Evolutionary conservation across 352 stramenopile genomes (phyloP).

Genomic region (Blastocystis sp.): DNA sequence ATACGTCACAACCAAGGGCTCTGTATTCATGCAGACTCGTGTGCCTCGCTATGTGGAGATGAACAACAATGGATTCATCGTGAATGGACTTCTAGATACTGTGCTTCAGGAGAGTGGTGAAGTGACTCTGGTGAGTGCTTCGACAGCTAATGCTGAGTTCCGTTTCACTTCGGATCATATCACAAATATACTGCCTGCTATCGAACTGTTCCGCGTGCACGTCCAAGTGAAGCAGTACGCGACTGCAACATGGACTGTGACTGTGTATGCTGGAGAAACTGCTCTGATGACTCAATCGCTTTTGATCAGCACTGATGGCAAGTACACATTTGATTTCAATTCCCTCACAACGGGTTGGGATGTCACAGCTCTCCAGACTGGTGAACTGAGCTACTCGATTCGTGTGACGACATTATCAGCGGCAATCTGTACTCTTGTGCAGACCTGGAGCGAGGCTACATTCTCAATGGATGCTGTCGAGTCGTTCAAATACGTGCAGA

Average conservation of each 20-base stretch:
- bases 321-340: constrained; percentile 1
- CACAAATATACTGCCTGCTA: not conserved
- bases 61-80: not conserved
- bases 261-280: not conserved
- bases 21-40: not conserved
- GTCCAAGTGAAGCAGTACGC: constrained; percentile 18
- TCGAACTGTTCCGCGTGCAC: constrained; percentile 1
- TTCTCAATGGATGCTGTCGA: not conserved
- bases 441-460: not conserved
- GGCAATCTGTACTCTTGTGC: constrained; percentile 1
- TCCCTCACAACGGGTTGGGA: not conserved
- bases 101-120: not conserved
- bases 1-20: constrained; percentile 15
- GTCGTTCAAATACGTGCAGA: constrained; percentile 38
- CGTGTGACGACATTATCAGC: not conserved
- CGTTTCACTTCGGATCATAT: not conserved
- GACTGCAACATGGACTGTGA: constrained; percentile 5
- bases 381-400: constrained; percentile 7
- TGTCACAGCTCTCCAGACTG: not conserved
- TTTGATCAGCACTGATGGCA: not conserved
- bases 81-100: constrained; percentile 1
- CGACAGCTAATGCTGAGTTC: not conserved
- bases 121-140: not conserved
- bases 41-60: not conserved
- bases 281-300: not conserved